phyloP scores from a whole-genome alignment of 345 rosid species.

The sweet orange (Citrus sinensis) region DNA sequence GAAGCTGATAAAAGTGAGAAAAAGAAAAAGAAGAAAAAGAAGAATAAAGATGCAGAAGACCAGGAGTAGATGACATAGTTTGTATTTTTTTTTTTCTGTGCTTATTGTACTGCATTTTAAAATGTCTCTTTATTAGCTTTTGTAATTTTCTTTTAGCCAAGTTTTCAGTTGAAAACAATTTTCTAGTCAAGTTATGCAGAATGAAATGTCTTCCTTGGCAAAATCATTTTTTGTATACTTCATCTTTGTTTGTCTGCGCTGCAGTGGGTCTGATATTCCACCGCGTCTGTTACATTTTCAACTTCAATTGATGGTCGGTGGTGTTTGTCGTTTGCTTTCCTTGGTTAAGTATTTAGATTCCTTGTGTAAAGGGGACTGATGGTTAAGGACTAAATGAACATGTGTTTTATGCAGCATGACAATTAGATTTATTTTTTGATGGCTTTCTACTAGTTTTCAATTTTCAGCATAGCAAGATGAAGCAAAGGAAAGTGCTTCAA shows the following conservation, averaged over 20 bases:
- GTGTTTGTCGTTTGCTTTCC: not conserved
- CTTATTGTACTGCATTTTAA: not conserved
- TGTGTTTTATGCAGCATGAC: not conserved
- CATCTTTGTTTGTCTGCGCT: not conserved
- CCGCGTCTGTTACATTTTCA: not conserved
- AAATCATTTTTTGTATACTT: not conserved
- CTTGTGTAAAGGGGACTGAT: too few species aligned
- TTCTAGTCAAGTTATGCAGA: not conserved
- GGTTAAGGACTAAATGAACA: too few species aligned
- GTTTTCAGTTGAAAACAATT: slow-evolving; percentile 10
- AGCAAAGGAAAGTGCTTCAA: too few species aligned
- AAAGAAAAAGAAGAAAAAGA: slow-evolving; percentile 67
- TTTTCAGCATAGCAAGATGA: too few species aligned
- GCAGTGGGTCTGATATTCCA: not conserved
- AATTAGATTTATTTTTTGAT: not conserved
- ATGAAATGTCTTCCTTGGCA: slow-evolving; percentile 5
- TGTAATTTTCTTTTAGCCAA: slow-evolving; percentile 15
- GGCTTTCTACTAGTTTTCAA: not conserved
- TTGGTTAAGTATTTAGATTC: not conserved
- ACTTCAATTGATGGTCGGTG: not conserved
- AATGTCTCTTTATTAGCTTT: slow-evolving; percentile 1
- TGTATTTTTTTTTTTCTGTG: not conserved
- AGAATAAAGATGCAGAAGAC: slow-evolving; percentile 44
- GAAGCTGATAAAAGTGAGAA: slow-evolving; percentile 58
- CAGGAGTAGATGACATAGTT: not conserved